These are phyloP conservation scores for Ascochyta koolunga DNA, from an alignment of 2,329 filamentous ascomycete genomes.

Conservation along the genomic window DNA sequence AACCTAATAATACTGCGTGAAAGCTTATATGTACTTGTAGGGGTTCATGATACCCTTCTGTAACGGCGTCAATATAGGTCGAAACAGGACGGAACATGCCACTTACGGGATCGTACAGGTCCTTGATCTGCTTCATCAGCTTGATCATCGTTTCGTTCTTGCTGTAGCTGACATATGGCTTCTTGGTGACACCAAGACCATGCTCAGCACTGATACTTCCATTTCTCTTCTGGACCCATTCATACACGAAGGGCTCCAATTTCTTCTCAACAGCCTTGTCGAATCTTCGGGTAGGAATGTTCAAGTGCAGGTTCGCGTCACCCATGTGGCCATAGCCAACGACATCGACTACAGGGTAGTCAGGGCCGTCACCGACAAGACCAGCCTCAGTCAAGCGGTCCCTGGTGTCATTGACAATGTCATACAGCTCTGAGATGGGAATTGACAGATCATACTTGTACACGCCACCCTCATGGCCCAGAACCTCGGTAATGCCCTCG, in stretches of 20 bases:
- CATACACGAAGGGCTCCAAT: conserved; percentile 94
- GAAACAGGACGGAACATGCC: background rate
- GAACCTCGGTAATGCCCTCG: conserved; percentile 87
- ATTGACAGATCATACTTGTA: conserved; percentile 99
- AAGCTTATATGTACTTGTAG: conserved; percentile 82
- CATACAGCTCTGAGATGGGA: conserved; percentile 84
- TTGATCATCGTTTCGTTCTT: conserved; percentile 83
- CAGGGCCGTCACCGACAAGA: conserved; percentile 73
- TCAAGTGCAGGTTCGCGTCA: conserved; percentile 92
- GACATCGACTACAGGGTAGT: conserved; percentile 83
- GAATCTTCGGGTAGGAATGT: conserved; percentile 81
- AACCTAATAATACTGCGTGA: conserved; percentile 3
- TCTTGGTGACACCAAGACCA: conserved; percentile 92
- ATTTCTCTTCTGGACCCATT: conserved; percentile 87
- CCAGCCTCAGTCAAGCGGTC: conserved; percentile 74
- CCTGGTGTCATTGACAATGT: conserved; percentile 83
- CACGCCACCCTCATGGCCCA: conserved; percentile 89
- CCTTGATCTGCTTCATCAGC: conserved; percentile 95
- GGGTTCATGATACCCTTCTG: conserved; percentile 99
- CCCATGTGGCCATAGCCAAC: conserved; percentile 99
- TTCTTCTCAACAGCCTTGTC: conserved; percentile 85
- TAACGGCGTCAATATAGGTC: conserved; percentile 16
- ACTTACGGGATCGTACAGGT: conserved; percentile 90
- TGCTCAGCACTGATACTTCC: conserved; percentile 98
- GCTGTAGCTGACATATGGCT: conserved; percentile 93